Percentiles rank a stretch among this genome's conserved stretches.
Conservation (phyloP, 2,329 filamentous ascomycete genomes). For the Epichloe brachyelytri region DNA sequence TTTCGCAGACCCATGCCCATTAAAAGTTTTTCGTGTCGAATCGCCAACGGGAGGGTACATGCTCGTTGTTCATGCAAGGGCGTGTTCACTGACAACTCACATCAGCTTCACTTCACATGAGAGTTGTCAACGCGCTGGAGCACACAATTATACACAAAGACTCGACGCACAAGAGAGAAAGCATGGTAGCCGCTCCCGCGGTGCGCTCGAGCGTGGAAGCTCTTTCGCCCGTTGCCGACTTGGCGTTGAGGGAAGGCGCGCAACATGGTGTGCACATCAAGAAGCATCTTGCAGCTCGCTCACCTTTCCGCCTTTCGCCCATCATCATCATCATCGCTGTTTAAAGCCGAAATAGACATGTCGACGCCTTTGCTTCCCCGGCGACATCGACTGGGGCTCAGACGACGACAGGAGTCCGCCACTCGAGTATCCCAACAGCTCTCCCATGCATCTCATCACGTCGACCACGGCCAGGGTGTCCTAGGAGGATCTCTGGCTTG, state of each 20-base stretch:
- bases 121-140: neutral
- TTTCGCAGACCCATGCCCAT: no score
- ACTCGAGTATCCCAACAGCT: neutral
- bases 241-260: constrained; percentile 1
- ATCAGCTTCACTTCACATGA: neutral
- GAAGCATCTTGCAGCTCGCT: neutral
- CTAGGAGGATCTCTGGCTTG: constrained; percentile 15
- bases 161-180: neutral
- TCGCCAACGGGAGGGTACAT: no score
- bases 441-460: neutral
- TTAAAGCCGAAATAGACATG: neutral
- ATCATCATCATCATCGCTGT: neutral
- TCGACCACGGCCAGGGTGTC: neutral
- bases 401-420: neutral
- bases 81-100: neutral
- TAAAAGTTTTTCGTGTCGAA: no score
- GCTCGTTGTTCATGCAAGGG: neutral
- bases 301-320: neutral
- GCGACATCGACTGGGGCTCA: constrained; percentile 9
- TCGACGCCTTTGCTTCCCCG: neutral
- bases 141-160: no score
- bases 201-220: neutral
- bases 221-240: neutral
- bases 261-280: neutral
- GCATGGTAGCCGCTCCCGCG: neutral